Evolutionary conservation across 306 rosid species (phyloP).

Genomic region (Begonia fuchsioides): DNA sequence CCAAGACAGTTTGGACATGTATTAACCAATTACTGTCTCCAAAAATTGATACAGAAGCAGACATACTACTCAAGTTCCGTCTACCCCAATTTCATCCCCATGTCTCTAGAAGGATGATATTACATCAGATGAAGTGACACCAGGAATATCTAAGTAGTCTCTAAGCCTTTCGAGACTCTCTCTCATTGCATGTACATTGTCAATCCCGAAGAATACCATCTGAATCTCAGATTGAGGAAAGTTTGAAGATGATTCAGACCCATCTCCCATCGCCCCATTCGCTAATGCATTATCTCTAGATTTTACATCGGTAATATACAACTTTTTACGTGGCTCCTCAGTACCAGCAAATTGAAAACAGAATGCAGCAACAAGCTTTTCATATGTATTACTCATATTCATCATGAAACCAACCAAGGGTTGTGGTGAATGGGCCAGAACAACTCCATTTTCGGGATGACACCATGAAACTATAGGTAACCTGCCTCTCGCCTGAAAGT

Average conservation of each 20-base stretch:
- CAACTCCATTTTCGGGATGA: conserved; percentile 81
- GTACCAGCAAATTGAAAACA: conserved; percentile 40
- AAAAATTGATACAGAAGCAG: too few species aligned
- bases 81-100: conserved; percentile 98
- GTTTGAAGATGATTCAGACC: conserved; percentile 92
- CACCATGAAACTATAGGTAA: conserved; percentile 95
- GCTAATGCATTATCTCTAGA: conserved; percentile 94
- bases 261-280: conserved; percentile 99
- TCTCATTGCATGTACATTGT: conserved; percentile 95
- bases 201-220: conserved; percentile 92
- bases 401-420: conserved; percentile 95
- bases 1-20: conserved; percentile 78
- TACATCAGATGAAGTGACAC: conserved; percentile 86
- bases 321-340: conserved; percentile 47
- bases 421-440: conserved; percentile 96
- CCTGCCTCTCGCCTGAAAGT: conserved; percentile 76
- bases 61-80: too few species aligned
- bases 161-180: conserved; percentile 89
- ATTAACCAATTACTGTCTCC: conserved; percentile 93
- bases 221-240: conserved; percentile 91
- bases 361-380: conserved; percentile 87
- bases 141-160: conserved; percentile 82
- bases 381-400: conserved; percentile 86
- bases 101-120: conserved; percentile 93
- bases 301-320: conserved; percentile 89